A percentile compares a stretch with the other conserved stretches of the same genome.
Conservation (phyloP, 1,284 basidiomycete species). For the Austroboletus niveus region DNA sequence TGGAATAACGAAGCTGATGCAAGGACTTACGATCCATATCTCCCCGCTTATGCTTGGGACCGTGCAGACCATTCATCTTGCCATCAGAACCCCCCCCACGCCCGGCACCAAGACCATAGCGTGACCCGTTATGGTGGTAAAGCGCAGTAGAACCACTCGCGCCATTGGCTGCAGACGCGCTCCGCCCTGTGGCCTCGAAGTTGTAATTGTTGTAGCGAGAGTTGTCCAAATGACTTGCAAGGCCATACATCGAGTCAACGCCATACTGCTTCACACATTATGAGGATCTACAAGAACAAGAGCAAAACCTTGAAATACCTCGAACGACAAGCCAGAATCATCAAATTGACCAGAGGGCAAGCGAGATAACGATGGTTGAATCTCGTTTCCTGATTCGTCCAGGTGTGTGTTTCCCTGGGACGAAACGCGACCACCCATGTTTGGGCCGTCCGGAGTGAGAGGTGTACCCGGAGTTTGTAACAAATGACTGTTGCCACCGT, state of each 20-base stretch:
- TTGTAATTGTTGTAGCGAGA: conserved; percentile 64
- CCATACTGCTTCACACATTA: conserved; percentile 47
- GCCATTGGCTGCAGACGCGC: conserved; percentile 42
- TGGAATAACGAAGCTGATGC: conserved; percentile 19
- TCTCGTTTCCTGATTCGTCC: conserved; percentile 52
- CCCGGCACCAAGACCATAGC: conserved; percentile 67
- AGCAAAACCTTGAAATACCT: conserved; percentile 37
- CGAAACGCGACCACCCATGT: conserved; percentile 57
- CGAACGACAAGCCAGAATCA: conserved; percentile 52
- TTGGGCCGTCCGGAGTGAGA: conserved; percentile 57
- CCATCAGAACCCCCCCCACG: conserved; percentile 54
- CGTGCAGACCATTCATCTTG: conserved; percentile 87
- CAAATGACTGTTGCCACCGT: conserved; percentile 45
- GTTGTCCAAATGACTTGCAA: conserved; percentile 50
- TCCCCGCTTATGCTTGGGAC: conserved; percentile 90
- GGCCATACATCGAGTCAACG: conserved; percentile 57
- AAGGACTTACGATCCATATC: conserved; percentile 87
- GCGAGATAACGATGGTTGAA: conserved; percentile 70
- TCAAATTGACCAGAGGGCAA: conserved; percentile 61
- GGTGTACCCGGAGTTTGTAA: conserved; percentile 71
- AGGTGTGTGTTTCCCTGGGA: conserved; percentile 51
- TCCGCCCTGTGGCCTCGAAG: conserved; percentile 52
- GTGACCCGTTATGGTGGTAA: conserved; percentile 76
- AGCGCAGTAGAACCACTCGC: conserved; percentile 74
- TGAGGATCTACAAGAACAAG: conserved; percentile 6